phyloP scores from a whole-genome alignment of 1,139 yeast species.

The Yamadazyma friedrichii region DNA sequence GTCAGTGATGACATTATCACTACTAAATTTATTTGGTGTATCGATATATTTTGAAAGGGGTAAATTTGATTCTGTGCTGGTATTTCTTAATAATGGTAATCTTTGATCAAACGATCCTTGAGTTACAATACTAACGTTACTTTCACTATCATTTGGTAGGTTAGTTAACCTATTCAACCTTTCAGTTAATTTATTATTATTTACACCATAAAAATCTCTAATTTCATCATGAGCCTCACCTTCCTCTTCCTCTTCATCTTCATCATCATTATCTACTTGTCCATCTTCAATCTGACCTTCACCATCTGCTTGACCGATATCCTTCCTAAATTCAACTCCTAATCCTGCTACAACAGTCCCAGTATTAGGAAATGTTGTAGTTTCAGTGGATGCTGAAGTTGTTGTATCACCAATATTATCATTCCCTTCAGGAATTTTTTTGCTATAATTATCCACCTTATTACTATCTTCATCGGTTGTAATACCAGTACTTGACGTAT shows the following conservation, averaged over 20 bases:
- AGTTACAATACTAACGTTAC: slow-evolving; percentile 18
- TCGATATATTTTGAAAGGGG: slow-evolving; percentile 13
- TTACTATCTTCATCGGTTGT: slow-evolving; percentile 12
- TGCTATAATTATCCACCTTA: not conserved
- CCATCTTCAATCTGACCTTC: not conserved
- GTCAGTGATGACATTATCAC: slow-evolving; percentile 19
- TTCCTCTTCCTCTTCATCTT: not conserved
- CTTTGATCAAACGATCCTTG: slow-evolving; percentile 30
- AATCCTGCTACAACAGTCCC: too few relatives aligned
- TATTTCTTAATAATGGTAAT: slow-evolving; percentile 30
- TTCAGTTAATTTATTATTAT: not conserved
- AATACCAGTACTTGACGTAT: slow-evolving; percentile 12
- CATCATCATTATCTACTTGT: not conserved
- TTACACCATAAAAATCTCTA: slow-evolving; percentile 7
- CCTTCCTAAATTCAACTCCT: not conserved
- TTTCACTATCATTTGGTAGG: slow-evolving; percentile 16
- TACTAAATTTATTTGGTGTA: slow-evolving; percentile 13
- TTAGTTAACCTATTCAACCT: slow-evolving; percentile 1
- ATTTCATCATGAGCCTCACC: slow-evolving; percentile 8
- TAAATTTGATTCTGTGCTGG: slow-evolving; percentile 23
- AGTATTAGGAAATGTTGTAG: too few relatives aligned
- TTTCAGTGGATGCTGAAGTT: too few relatives aligned
- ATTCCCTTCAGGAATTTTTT: not conserved
- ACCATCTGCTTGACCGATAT: not conserved
- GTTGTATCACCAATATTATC: too few relatives aligned